A percentile compares a stretch with the other conserved stretches of the same genome.
These are phyloP conservation scores for Isatis lusitanica DNA, from an alignment of 441 rosid genomes.

Conservation along the genomic window DNA sequence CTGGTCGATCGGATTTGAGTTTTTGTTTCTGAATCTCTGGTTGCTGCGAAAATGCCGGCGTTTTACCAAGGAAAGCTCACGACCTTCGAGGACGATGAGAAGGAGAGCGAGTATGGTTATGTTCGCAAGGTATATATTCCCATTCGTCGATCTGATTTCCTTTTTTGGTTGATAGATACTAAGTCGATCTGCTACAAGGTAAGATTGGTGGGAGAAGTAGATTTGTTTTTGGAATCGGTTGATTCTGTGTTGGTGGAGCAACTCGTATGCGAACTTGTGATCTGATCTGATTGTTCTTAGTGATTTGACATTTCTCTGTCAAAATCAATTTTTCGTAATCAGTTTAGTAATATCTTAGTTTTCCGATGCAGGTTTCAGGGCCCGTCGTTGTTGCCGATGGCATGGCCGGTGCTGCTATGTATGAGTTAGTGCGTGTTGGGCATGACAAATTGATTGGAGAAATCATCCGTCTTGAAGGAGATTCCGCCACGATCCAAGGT, in stretches of 20 bases:
- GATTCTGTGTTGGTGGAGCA: background rate
- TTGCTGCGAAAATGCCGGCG: constrained; percentile 66
- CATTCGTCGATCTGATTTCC: constrained; percentile 31
- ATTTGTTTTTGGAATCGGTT: constrained; percentile 21
- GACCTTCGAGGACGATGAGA: constrained; percentile 94
- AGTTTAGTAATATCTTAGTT: constrained; percentile 10
- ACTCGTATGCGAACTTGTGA: constrained; percentile 6
- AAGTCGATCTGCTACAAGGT: constrained; percentile 19
- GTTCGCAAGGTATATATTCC: constrained; percentile 83
- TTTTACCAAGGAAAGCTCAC: constrained; percentile 86
- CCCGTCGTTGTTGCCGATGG: constrained; percentile 99
- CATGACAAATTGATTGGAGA: constrained; percentile 94
- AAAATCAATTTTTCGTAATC: background rate
- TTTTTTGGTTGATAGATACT: background rate
- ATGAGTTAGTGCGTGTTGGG: constrained; percentile 98
- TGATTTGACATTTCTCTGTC: constrained; percentile 12
- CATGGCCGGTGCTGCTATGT: constrained; percentile 99
- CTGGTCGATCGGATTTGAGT: constrained; percentile 24
- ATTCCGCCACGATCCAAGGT: constrained; percentile 99
- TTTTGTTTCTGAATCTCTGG: constrained; percentile 15
- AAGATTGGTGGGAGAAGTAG: background rate
- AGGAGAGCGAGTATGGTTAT: constrained; percentile 98
- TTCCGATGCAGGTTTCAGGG: constrained; percentile 80
- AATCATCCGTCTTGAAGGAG: constrained; percentile 94
- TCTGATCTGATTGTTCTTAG: constrained; percentile 26